These are phyloP conservation scores for Penstemon barbatus DNA, from an alignment of 257 asterid genomes.

Conservation along the genomic window DNA sequence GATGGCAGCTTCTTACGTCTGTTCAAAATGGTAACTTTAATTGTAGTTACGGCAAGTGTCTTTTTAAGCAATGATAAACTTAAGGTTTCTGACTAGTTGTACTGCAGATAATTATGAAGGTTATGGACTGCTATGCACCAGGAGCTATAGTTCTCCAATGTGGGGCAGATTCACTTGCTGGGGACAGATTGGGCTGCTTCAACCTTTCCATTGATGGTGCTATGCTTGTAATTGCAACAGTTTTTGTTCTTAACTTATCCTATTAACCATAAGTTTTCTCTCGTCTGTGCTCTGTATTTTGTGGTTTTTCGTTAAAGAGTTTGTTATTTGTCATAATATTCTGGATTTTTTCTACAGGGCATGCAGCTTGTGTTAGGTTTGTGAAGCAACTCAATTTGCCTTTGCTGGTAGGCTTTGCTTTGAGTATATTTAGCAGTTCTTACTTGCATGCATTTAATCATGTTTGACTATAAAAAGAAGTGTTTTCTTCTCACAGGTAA, in stretches of 20 bases:
- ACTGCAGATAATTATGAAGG: conserved; percentile 80
- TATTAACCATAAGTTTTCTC: conserved; percentile 6
- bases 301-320: conserved; percentile 21
- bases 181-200: conserved; percentile 98
- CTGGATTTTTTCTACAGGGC: conserved; percentile 56
- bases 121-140: conserved; percentile 88
- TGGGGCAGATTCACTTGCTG: conserved; percentile 99
- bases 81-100: conserved; percentile 28
- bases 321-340: conserved; percentile 17
- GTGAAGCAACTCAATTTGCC: conserved; percentile 95
- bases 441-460: conserved; percentile 5
- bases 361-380: conserved; percentile 95
- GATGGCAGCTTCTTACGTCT: conserved; percentile 85
- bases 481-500: conserved; percentile 58
- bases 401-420: conserved; percentile 64
- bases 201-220: conserved; percentile 99
- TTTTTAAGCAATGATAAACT: conserved; percentile 17
- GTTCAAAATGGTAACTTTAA: conserved; percentile 68
- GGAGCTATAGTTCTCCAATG: conserved; percentile 99
- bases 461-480: conserved; percentile 16
- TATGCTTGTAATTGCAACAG: conserved; percentile 42
- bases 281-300: conserved; percentile 22
- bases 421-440: conserved; percentile 4
- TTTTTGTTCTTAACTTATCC: conserved; percentile 26
- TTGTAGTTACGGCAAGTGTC: conserved; percentile 6